These are phyloP conservation scores for Coemansia sp. DNA, from an alignment of 192 early-diverging fungal species.

Conservation along the genomic window DNA sequence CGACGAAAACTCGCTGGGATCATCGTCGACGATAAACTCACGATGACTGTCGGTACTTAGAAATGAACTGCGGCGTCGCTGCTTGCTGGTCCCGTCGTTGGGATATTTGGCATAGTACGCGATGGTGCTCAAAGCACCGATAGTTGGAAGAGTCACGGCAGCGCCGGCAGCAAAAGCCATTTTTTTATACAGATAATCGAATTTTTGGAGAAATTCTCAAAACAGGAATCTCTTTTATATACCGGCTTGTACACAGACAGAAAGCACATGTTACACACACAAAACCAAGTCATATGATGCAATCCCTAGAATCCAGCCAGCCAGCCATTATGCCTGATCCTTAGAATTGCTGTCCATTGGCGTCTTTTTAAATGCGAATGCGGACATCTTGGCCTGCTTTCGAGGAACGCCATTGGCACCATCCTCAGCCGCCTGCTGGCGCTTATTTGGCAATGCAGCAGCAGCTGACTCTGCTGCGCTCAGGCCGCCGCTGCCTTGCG, in stretches of 20 bases:
- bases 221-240: background rate
- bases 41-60: constrained; percentile 15
- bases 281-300: constrained; percentile 3
- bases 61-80: constrained; percentile 22
- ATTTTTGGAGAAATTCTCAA: background rate
- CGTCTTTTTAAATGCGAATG: constrained; percentile 24
- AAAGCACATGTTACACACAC: constrained; percentile 3
- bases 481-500: constrained; percentile 13
- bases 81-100: constrained; percentile 10
- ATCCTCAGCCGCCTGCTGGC: constrained; percentile 10
- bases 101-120: constrained; percentile 44
- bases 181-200: background rate
- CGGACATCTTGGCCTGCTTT: constrained; percentile 30
- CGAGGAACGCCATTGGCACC: constrained; percentile 5
- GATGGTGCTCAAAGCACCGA: constrained; percentile 38
- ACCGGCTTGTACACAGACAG: background rate
- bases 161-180: constrained; percentile 54
- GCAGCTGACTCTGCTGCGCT: constrained; percentile 11
- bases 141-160: constrained; percentile 43
- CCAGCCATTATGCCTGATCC: background rate
- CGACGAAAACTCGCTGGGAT: constrained; percentile 47
- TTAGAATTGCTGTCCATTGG: constrained; percentile 1
- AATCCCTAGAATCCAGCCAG: background rate
- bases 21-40: constrained; percentile 41
- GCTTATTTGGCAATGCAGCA: constrained; percentile 14